Conservation (phyloP, 1,284 basidiomycete genomes). For the Schizopora paradoxa region DNA sequence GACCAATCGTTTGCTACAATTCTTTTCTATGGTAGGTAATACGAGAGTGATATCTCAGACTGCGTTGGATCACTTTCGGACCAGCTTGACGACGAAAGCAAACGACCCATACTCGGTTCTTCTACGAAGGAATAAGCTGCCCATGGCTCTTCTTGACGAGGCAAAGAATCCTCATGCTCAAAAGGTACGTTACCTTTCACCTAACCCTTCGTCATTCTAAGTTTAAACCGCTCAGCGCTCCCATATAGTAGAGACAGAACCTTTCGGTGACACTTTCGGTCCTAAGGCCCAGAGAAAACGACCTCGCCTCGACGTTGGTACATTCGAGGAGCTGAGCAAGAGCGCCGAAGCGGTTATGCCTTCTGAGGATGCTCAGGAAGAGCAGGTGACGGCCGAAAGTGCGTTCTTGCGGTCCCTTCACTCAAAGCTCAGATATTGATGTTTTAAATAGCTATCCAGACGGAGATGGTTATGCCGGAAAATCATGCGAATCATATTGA, state of each 20-base stretch:
- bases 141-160: slow-evolving; percentile 90
- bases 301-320: slow-evolving; percentile 77
- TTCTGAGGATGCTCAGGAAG: slow-evolving; percentile 33
- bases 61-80: slow-evolving; percentile 91
- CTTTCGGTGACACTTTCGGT: slow-evolving; percentile 89
- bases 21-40: slow-evolving; percentile 58
- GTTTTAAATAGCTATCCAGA: slow-evolving; percentile 32
- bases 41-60: slow-evolving; percentile 97
- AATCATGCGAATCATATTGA: slow-evolving; percentile 76
- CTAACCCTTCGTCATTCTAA: slow-evolving; percentile 6
- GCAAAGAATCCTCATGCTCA: slow-evolving; percentile 71
- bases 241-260: slow-evolving; percentile 92
- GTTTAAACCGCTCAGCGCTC: slow-evolving; percentile 48
- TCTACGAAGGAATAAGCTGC: slow-evolving; percentile 86
- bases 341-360: slow-evolving; percentile 50
- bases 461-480: slow-evolving; percentile 37
- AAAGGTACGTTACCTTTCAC: slow-evolving; percentile 49
- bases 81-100: slow-evolving; percentile 75
- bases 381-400: slow-evolving; percentile 38
- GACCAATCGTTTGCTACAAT: slow-evolving; percentile 3
- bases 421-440: slow-evolving; percentile 36
- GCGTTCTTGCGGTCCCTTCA: slow-evolving; percentile 24
- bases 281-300: slow-evolving; percentile 90
- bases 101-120: slow-evolving; percentile 94
- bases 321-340: slow-evolving; percentile 83